These are phyloP conservation scores for Leucosporidium scottii DNA, from an alignment of 768 basidiomycete species.

Conservation along the genomic window DNA sequence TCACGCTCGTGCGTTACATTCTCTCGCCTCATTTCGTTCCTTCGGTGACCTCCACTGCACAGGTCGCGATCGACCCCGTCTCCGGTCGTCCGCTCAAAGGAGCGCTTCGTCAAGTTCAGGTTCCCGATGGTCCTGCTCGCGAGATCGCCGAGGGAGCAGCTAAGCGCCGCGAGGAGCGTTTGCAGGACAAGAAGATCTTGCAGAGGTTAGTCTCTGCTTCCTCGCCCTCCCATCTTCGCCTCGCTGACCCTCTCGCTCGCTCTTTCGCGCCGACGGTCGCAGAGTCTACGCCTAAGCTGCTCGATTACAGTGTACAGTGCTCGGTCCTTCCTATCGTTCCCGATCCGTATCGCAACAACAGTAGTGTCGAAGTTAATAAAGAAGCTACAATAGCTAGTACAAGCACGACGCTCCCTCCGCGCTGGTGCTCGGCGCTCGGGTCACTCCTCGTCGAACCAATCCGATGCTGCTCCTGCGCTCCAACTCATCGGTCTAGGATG, in stretches of 20 bases:
- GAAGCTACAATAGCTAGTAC: too few relatives aligned
- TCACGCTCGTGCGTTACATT: slow-evolving; percentile 24
- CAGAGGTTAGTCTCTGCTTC: slow-evolving; percentile 13
- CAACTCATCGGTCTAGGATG: too few relatives aligned
- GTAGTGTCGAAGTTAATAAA: too few relatives aligned
- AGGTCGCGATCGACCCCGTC: slow-evolving; percentile 29
- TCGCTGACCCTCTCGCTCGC: neutral
- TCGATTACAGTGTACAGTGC: neutral
- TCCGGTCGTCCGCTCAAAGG: slow-evolving; percentile 23
- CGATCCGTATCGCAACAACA: too few relatives aligned
- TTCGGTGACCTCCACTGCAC: too few relatives aligned
- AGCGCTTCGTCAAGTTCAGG: slow-evolving; percentile 10
- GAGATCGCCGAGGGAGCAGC: slow-evolving; percentile 14
- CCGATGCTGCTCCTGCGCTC: too few relatives aligned
- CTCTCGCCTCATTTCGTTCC: too few relatives aligned
- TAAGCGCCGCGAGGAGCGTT: slow-evolving; percentile 16
- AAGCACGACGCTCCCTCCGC: too few relatives aligned
- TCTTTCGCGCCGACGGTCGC: neutral
- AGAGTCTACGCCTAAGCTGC: neutral
- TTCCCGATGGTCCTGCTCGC: slow-evolving; percentile 4
- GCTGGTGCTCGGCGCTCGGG: too few relatives aligned
- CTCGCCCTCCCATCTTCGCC: neutral
- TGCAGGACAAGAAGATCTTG: slow-evolving; percentile 28
- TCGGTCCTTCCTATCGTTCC: too few relatives aligned
- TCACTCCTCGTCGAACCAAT: too few relatives aligned